Conservation (phyloP, 2,329 filamentous ascomycete species). For the Colletotrichum simmondsii region DNA sequence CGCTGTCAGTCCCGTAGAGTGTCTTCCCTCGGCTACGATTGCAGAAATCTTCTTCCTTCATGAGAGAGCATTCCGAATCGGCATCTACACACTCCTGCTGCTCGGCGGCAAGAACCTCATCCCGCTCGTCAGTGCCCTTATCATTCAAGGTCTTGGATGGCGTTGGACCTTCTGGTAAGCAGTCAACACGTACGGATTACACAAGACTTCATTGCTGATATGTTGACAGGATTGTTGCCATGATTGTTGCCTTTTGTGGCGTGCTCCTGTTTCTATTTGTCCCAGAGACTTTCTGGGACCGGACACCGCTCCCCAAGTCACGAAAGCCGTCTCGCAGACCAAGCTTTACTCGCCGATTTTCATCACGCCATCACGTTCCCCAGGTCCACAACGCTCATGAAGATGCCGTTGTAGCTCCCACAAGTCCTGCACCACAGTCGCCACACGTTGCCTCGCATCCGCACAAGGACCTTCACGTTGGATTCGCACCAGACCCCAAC, state of each 20-base stretch:
- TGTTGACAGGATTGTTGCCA: slow-evolving; percentile 76
- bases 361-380: slow-evolving; percentile 44
- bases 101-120: slow-evolving; percentile 93
- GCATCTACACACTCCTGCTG: slow-evolving; percentile 90
- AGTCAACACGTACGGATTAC: no score
- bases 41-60: slow-evolving; percentile 97
- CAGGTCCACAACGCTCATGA: background rate
- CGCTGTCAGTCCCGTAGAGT: slow-evolving; percentile 90
- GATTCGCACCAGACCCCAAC: slow-evolving; percentile 40
- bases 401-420: background rate
- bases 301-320: slow-evolving; percentile 68
- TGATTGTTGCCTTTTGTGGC: slow-evolving; percentile 78
- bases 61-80: slow-evolving; percentile 90
- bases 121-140: slow-evolving; percentile 85
- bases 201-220: slow-evolving; percentile 36
- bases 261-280: slow-evolving; percentile 87
- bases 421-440: background rate
- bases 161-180: slow-evolving; percentile 88
- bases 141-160: slow-evolving; percentile 84
- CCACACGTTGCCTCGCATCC: slow-evolving; percentile 29
- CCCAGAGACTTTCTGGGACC: slow-evolving; percentile 96
- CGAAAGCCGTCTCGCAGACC: slow-evolving; percentile 52
- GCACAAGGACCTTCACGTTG: slow-evolving; percentile 45
- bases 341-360: slow-evolving; percentile 59
- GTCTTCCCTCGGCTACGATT: slow-evolving; percentile 91